Conservation (phyloP, 2,329 filamentous ascomycete genomes). For the Gaeumannomyces sp. region DNA sequence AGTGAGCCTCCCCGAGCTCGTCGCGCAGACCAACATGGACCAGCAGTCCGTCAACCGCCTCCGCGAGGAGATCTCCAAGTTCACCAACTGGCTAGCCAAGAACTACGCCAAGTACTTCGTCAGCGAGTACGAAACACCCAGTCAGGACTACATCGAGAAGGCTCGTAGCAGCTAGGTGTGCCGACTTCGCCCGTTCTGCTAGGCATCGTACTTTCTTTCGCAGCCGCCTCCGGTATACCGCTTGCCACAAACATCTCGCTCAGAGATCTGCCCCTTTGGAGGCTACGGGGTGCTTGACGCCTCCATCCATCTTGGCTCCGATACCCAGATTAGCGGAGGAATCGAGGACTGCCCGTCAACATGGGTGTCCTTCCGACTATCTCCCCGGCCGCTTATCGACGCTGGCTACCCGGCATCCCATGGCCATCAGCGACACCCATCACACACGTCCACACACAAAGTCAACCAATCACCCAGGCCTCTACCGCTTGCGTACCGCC, state of each 20-base stretch:
- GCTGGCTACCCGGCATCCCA: background rate
- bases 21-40: constrained; percentile 98
- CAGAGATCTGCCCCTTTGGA: background rate
- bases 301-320: background rate
- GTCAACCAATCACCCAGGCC: background rate
- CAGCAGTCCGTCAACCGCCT: constrained; percentile 81
- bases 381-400: background rate
- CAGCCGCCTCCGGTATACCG: too few species aligned
- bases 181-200: constrained; percentile 3
- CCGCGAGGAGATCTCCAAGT: constrained; percentile 80
- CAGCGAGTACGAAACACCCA: constrained; percentile 66
- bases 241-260: background rate
- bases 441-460: background rate
- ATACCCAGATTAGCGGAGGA: background rate
- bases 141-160: constrained; percentile 65
- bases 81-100: constrained; percentile 78
- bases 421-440: background rate
- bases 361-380: background rate
- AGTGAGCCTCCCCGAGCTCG: constrained; percentile 88
- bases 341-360: background rate
- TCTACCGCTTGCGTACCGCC: background rate
- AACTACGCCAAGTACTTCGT: constrained; percentile 74
- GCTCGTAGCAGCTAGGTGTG: constrained; percentile 39
- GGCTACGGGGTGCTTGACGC: background rate
- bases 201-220: background rate